Conservation (phyloP, 805 yeast genomes). For the Kodamaea laetipori region DNA sequence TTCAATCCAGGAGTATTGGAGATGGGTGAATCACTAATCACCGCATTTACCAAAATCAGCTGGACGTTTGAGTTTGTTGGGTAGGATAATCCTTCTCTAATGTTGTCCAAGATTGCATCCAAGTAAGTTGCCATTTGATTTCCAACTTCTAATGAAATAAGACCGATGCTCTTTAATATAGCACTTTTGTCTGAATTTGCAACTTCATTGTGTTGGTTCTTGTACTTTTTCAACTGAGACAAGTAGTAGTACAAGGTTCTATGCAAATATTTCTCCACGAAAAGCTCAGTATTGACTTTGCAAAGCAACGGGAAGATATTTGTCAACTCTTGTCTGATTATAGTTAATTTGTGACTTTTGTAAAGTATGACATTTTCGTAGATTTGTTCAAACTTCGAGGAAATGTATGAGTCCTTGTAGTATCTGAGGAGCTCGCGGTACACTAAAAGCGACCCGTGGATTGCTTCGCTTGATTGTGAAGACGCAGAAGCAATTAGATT, state of each 20-base stretch:
- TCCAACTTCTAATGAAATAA: constrained; percentile 76
- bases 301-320: constrained; percentile 83
- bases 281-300: constrained; percentile 68
- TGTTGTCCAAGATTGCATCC: constrained; percentile 81
- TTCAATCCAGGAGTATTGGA: constrained; percentile 22
- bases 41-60: constrained; percentile 44
- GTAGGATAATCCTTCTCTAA: constrained; percentile 70
- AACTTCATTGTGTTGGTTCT: constrained; percentile 40
- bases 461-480: constrained; percentile 53
- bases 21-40: constrained; percentile 26
- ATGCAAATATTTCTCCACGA: constrained; percentile 80
- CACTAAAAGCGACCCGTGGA: constrained; percentile 86
- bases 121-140: constrained; percentile 84
- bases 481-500: constrained; percentile 25
- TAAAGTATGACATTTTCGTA: constrained; percentile 73
- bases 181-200: constrained; percentile 65
- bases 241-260: constrained; percentile 75
- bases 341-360: constrained; percentile 73
- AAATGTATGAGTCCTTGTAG: constrained; percentile 71
- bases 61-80: constrained; percentile 40
- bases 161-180: constrained; percentile 80
- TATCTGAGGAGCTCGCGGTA: constrained; percentile 72
- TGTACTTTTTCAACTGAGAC: constrained; percentile 71
- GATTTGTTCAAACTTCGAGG: constrained; percentile 70
- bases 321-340: constrained; percentile 83